phyloP scores from a whole-genome alignment of 2,329 filamentous ascomycete genomes.

The Amesomyces nigricolor region DNA sequence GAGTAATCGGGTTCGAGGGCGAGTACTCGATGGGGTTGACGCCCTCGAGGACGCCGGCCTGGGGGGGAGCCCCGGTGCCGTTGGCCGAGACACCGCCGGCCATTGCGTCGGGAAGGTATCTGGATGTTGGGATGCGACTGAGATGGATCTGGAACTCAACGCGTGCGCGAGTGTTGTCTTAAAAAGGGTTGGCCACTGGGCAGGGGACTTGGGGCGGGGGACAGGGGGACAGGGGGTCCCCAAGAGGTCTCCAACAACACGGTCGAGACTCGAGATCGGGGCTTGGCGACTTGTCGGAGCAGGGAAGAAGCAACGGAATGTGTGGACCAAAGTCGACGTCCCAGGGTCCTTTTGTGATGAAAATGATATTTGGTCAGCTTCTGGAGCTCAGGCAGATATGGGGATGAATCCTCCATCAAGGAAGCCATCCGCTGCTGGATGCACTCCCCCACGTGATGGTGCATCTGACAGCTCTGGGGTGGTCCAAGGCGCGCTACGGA shows the following conservation, averaged over 20 bases:
- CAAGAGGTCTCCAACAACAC: not conserved
- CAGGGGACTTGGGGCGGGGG: not conserved
- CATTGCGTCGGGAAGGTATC: conserved; percentile 16
- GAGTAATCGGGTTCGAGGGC: conserved; percentile 57
- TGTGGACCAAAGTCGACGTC: no score
- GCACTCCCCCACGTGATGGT: not conserved
- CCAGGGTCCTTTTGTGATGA: no score
- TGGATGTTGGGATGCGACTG: not conserved
- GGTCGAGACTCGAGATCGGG: not conserved
- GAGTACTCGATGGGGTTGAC: conserved; percentile 58
- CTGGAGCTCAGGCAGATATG: no score
- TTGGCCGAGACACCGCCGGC: conserved; percentile 22
- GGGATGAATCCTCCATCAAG: not conserved
- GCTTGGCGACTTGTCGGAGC: not conserved
- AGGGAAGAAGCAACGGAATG: no score
- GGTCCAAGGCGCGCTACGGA: not conserved
- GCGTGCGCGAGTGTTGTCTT: not conserved
- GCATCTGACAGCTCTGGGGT: not conserved
- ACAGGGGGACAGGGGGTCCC: not conserved
- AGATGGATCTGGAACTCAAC: not conserved
- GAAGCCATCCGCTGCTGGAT: not conserved
- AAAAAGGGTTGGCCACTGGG: not conserved
- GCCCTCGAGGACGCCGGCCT: conserved; percentile 56
- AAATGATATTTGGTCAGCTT: no score
- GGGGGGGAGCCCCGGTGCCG: conserved; percentile 24